Conservation (phyloP, 2,329 filamentous ascomycete species). For the Penicillium psychrosexuale region DNA sequence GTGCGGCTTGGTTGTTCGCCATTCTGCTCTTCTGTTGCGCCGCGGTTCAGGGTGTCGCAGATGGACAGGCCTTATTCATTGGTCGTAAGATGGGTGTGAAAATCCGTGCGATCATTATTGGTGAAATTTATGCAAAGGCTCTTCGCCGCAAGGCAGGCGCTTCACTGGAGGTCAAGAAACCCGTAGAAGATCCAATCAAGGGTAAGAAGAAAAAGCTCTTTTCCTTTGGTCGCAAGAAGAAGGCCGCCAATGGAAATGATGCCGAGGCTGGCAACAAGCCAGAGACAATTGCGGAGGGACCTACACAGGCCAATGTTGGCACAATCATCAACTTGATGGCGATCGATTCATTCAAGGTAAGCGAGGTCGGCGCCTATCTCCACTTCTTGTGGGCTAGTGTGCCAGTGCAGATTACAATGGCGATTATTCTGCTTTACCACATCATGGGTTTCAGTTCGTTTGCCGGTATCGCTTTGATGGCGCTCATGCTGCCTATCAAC, state of each 20-base stretch:
- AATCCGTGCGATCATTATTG: slow-evolving; percentile 89
- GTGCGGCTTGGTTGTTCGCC: slow-evolving; percentile 94
- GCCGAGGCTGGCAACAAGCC: slow-evolving; percentile 23
- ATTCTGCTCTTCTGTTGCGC: slow-evolving; percentile 84
- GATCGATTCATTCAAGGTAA: slow-evolving; percentile 98
- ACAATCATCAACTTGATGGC: slow-evolving; percentile 99
- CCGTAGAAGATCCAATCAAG: slow-evolving; percentile 41
- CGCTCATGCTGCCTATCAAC: slow-evolving; percentile 83
- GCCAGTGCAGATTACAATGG: slow-evolving; percentile 80
- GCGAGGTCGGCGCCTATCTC: slow-evolving; percentile 88
- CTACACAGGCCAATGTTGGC: slow-evolving; percentile 83
- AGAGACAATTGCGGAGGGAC: slow-evolving; percentile 19
- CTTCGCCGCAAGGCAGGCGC: slow-evolving; percentile 85
- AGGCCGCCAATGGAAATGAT: slow-evolving; percentile 25
- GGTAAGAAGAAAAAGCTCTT: slow-evolving; percentile 47
- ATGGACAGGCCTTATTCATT: slow-evolving; percentile 86
- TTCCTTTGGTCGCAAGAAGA: slow-evolving; percentile 60
- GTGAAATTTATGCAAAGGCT: slow-evolving; percentile 95
- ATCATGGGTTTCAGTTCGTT: slow-evolving; percentile 92
- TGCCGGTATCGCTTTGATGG: slow-evolving; percentile 87
- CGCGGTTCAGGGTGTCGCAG: slow-evolving; percentile 73
- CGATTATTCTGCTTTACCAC: slow-evolving; percentile 76
- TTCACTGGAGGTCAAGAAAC: slow-evolving; percentile 69
- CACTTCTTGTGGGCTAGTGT: slow-evolving; percentile 94
- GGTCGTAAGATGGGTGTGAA: slow-evolving; percentile 93